These are phyloP conservation scores for Clonostachys chloroleuca DNA, from an alignment of 2,329 filamentous ascomycete genomes.

Conservation along the genomic window DNA sequence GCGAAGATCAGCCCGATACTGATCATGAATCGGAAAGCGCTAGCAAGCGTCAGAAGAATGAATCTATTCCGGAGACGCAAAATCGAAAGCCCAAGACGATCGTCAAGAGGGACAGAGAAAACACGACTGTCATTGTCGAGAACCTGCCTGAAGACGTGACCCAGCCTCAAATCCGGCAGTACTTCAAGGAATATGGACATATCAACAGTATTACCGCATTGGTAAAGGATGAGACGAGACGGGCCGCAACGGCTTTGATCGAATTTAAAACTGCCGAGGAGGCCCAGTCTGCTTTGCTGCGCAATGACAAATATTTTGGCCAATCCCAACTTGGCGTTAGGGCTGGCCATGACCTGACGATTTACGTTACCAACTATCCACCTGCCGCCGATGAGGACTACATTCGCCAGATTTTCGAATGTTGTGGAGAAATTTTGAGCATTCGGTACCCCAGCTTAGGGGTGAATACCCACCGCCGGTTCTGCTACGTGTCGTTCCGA, in stretches of 20 bases:
- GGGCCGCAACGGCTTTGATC: slow-evolving; percentile 67
- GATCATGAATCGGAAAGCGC: slow-evolving; percentile 34
- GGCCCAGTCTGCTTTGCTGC: slow-evolving; percentile 73
- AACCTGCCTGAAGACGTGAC: slow-evolving; percentile 69
- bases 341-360: slow-evolving; percentile 71
- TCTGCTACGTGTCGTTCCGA: slow-evolving; percentile 93
- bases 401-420: slow-evolving; percentile 63
- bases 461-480: slow-evolving; percentile 81
- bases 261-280: slow-evolving; percentile 83
- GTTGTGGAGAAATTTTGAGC: slow-evolving; percentile 78
- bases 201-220: slow-evolving; percentile 71
- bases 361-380: slow-evolving; percentile 91
- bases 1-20: slow-evolving; percentile 40
- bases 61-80: slow-evolving; percentile 5
- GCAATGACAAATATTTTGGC: slow-evolving; percentile 75
- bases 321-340: slow-evolving; percentile 70
- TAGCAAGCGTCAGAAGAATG: slow-evolving; percentile 64
- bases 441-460: slow-evolving; percentile 90
- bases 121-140: slow-evolving; percentile 78
- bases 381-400: slow-evolving; percentile 68
- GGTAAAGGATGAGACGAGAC: slow-evolving; percentile 54
- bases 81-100: slow-evolving; percentile 8
- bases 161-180: slow-evolving; percentile 74
- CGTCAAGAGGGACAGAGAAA: slow-evolving; percentile 78
- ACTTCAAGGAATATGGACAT: slow-evolving; percentile 86